A percentile compares a stretch with the other conserved stretches of the same genome.
Conservation (phyloP, 805 yeast species). For the Hanseniaspora singularis region DNA sequence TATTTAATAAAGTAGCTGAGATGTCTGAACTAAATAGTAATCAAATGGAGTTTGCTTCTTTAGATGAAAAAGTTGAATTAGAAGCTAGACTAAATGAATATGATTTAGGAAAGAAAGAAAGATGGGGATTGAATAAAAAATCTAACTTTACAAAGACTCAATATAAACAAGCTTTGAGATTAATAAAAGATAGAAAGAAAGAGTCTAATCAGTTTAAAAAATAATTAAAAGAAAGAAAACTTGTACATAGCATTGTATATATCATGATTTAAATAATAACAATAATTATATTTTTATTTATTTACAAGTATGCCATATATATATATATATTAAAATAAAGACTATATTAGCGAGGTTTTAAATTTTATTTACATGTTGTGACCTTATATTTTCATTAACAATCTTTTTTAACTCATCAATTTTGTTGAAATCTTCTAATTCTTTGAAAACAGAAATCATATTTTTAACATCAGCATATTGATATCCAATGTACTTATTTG, state of each 20-base stretch:
- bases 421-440: slow-evolving; percentile 1
- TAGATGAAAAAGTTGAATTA: slow-evolving; percentile 8
- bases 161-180: slow-evolving; percentile 9
- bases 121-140: neutral
- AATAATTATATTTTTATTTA: too few species aligned
- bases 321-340: too few species aligned
- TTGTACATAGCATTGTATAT: too few species aligned
- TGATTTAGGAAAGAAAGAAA: neutral
- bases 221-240: too few species aligned
- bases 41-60: neutral
- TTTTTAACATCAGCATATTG: neutral
- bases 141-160: neutral
- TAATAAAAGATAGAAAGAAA: neutral
- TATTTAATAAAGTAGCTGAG: neutral
- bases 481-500: neutral
- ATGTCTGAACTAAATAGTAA: neutral
- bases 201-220: neutral
- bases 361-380: too few species aligned
- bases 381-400: neutral
- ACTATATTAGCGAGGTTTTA: too few species aligned
- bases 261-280: too few species aligned
- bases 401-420: neutral
- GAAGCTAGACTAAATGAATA: neutral
- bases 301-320: too few species aligned
- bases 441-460: slow-evolving; percentile 1